Evolutionary conservation across 805 yeast genomes (phyloP).

Genomic region (Candida oleophila): DNA sequence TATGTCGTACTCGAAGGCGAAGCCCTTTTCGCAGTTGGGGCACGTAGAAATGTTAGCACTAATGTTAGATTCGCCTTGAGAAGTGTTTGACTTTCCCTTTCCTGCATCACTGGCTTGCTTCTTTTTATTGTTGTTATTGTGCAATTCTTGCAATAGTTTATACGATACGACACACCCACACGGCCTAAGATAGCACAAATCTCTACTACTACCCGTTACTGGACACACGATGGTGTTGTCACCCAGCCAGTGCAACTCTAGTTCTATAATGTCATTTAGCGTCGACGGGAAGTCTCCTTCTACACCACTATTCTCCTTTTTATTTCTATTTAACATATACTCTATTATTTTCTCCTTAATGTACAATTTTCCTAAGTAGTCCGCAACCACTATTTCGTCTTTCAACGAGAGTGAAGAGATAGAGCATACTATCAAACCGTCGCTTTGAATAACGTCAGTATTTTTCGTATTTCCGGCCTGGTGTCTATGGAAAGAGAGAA

Average conservation of each 20-base stretch:
- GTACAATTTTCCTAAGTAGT: constrained; percentile 63
- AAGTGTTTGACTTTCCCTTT: constrained; percentile 4
- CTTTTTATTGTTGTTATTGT: constrained; percentile 3
- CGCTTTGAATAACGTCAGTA: constrained; percentile 17
- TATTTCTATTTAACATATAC: constrained; percentile 39
- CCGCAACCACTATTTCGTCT: constrained; percentile 53
- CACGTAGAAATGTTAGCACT: too few relatives aligned
- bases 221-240: constrained; percentile 29
- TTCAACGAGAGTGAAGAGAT: constrained; percentile 41
- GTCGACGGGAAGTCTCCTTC: not conserved
- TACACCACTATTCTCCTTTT: not conserved
- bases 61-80: too few relatives aligned
- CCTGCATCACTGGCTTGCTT: constrained; percentile 10
- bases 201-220: constrained; percentile 14
- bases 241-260: not conserved
- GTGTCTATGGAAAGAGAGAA: constrained; percentile 26
- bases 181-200: constrained; percentile 29
- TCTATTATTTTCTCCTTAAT: constrained; percentile 64
- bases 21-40: constrained; percentile 28
- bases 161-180: constrained; percentile 41
- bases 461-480: constrained; percentile 14
- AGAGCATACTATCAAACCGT: constrained; percentile 40
- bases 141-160: constrained; percentile 20
- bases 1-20: constrained; percentile 25
- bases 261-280: constrained; percentile 3